These are phyloP conservation scores for Arthroderma sp. DNA, from an alignment of 2,329 filamentous ascomycete species.

Conservation along the genomic window DNA sequence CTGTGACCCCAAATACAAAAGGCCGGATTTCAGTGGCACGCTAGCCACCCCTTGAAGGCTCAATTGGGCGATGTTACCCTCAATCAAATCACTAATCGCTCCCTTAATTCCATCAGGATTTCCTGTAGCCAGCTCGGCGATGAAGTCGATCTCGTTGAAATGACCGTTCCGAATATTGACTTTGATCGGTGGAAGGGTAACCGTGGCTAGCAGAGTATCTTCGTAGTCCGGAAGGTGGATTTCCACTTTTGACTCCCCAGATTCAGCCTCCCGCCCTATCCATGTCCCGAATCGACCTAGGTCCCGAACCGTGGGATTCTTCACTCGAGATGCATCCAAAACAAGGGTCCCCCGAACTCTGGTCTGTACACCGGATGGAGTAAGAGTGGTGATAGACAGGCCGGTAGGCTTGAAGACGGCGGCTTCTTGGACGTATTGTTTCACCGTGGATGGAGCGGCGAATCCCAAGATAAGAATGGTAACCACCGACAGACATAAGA, in stretches of 20 bases:
- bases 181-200: conserved; percentile 60
- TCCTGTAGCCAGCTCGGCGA: conserved; percentile 64
- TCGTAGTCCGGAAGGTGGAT: conserved; percentile 76
- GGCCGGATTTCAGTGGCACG: conserved; percentile 63
- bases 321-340: conserved; percentile 66
- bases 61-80: conserved; percentile 60
- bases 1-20: conserved; percentile 69
- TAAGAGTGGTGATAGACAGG: conserved; percentile 76
- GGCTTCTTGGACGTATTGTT: conserved; percentile 77
- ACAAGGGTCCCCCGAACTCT: conserved; percentile 71
- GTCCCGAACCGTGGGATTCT: conserved; percentile 57
- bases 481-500: conserved; percentile 52
- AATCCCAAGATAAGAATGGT: conserved; percentile 67
- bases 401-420: conserved; percentile 70
- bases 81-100: conserved; percentile 79
- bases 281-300: conserved; percentile 69
- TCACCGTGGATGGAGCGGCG: conserved; percentile 64
- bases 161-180: conserved; percentile 68
- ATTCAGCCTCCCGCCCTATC: conserved; percentile 66
- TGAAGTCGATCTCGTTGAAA: conserved; percentile 64
- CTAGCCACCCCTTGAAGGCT: conserved; percentile 61
- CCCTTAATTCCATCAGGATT: conserved; percentile 63
- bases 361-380: conserved; percentile 61
- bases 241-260: conserved; percentile 56
- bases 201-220: conserved; percentile 64